Percentiles rank a stretch among this genome's conserved stretches.
Conservation (phyloP, 306 rosid genomes). For the Prunus mongolica region DNA sequence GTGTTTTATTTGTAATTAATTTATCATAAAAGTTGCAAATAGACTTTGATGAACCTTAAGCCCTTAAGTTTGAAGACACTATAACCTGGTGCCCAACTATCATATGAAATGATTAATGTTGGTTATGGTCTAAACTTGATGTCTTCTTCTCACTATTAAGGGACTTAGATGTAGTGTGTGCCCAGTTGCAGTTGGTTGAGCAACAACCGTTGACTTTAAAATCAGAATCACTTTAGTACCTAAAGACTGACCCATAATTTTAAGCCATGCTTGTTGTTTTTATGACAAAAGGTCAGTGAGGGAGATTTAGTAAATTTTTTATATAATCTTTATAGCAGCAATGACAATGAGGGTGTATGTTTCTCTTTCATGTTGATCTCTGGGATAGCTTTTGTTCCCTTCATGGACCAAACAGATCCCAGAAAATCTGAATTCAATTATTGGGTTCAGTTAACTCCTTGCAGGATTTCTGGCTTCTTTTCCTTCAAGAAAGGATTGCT, state of each 20-base stretch:
- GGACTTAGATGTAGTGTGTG: not conserved
- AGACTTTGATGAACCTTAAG: not conserved
- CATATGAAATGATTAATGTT: not conserved
- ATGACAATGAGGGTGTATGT: not conserved
- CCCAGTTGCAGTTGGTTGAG: constrained; percentile 1
- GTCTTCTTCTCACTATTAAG: not conserved
- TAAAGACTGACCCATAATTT: constrained; percentile 8
- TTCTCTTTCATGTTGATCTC: not conserved
- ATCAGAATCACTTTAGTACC: not conserved
- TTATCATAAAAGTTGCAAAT: no score
- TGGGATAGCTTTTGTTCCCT: not conserved
- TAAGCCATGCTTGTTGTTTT: not conserved
- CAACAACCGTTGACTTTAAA: not conserved
- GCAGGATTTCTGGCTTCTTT: constrained; percentile 40
- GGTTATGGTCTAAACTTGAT: not conserved
- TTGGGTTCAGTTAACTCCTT: not conserved
- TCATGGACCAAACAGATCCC: constrained; percentile 9
- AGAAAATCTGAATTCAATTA: not conserved
- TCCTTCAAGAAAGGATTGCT: not conserved
- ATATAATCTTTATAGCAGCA: not conserved
- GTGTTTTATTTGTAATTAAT: no score
- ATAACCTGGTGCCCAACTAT: not conserved
- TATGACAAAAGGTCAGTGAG: not conserved
- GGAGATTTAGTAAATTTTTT: not conserved
- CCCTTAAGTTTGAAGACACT: not conserved